A percentile compares a stretch with the other conserved stretches of the same genome.
phyloP scores from a whole-genome alignment of 2,329 filamentous ascomycete species.

The Aureobasidium sp. region DNA sequence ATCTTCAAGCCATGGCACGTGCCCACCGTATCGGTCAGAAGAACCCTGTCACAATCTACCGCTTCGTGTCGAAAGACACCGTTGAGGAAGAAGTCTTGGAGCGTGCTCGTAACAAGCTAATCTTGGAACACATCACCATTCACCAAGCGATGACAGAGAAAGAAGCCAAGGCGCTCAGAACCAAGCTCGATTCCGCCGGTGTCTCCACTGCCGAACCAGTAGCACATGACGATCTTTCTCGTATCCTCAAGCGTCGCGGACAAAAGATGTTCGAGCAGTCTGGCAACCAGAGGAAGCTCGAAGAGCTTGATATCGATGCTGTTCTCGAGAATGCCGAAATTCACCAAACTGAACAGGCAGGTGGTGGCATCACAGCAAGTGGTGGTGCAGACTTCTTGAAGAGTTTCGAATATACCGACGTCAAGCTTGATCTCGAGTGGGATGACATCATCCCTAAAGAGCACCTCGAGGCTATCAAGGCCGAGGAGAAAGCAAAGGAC shows the following conservation, averaged over 20 bases:
- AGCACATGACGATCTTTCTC: conserved; percentile 88
- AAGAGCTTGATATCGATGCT: conserved; percentile 94
- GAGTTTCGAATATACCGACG: conserved; percentile 86
- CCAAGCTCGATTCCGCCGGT: conserved; percentile 61
- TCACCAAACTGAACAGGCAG: conserved; percentile 90
- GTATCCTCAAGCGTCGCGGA: conserved; percentile 93
- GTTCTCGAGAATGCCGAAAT: conserved; percentile 95
- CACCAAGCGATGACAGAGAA: conserved; percentile 95
- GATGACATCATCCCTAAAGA: conserved; percentile 97
- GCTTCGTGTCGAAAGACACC: conserved; percentile 93
- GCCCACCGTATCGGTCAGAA: conserved; percentile 97
- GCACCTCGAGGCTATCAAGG: conserved; percentile 79
- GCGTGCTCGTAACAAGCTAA: conserved; percentile 90
- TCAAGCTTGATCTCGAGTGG: conserved; percentile 95
- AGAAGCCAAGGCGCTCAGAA: conserved; percentile 72
- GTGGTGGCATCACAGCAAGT: conserved; percentile 89
- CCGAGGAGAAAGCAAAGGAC: conserved; percentile 74
- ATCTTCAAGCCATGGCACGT: conserved; percentile 95
- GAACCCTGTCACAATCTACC: conserved; percentile 90
- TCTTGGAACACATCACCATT: conserved; percentile 95
- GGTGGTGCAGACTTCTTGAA: conserved; percentile 94
- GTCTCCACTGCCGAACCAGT: conserved; percentile 62
- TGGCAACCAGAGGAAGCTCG: conserved; percentile 89
- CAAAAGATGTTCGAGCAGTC: conserved; percentile 99
- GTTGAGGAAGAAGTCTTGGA: conserved; percentile 97